phyloP scores from a whole-genome alignment of 805 yeast genomes.

The Dipodascus geniculatus region DNA sequence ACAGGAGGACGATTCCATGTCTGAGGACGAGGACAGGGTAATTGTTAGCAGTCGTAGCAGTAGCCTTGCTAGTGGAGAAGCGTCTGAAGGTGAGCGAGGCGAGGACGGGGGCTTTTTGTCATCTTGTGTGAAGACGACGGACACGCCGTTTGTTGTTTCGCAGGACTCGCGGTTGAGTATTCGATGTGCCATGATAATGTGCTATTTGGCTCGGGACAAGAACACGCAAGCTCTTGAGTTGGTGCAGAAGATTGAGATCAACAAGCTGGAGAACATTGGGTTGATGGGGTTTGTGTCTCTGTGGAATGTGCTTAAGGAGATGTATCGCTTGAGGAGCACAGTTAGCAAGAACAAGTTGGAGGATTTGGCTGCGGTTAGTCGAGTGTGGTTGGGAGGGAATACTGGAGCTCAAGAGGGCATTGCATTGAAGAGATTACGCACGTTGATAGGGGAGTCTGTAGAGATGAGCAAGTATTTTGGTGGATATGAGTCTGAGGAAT shows the following conservation, averaged over 20 bases:
- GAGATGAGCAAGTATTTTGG: conserved; percentile 21
- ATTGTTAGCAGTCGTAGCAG: neutral
- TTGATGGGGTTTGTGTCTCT: conserved; percentile 25
- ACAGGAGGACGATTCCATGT: too few relatives aligned
- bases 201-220: conserved; percentile 10
- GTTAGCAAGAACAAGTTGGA: conserved; percentile 14
- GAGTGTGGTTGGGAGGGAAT: conserved; percentile 27
- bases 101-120: conserved; percentile 3
- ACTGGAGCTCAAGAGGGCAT: conserved; percentile 21
- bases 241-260: conserved; percentile 8
- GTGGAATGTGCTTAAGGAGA: conserved; percentile 12
- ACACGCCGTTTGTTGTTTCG: conserved; percentile 6
- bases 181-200: conserved; percentile 17
- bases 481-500: conserved; percentile 24
- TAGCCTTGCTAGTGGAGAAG: neutral
- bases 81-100: conserved; percentile 3
- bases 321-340: conserved; percentile 10
- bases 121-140: conserved; percentile 2
- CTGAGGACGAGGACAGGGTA: conserved; percentile 2
- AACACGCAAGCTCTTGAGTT: conserved; percentile 9
- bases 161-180: conserved; percentile 20
- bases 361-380: conserved; percentile 15
- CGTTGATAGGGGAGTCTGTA: conserved; percentile 23
- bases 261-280: conserved; percentile 16
- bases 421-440: conserved; percentile 17